A percentile compares a stretch with the other conserved stretches of the same genome.
Evolutionary conservation across 2,329 filamentous ascomycete species (phyloP).

Genomic region (Exophiala mesophila): DNA sequence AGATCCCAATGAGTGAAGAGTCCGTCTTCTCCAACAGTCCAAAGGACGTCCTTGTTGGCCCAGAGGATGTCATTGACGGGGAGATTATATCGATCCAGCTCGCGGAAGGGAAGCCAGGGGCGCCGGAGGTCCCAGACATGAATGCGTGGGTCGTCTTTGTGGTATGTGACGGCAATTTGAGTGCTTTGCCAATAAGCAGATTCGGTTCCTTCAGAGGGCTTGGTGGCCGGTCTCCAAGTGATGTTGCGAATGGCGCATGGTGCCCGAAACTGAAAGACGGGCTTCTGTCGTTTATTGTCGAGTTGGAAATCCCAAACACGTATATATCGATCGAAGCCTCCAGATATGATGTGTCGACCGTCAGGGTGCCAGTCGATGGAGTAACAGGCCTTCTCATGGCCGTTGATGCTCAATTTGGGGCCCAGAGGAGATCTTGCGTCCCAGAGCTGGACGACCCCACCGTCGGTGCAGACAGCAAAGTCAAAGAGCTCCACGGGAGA

Average conservation of each 20-base stretch:
- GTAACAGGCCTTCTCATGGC: slow-evolving; percentile 57
- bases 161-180: slow-evolving; percentile 59
- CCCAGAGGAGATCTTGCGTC: slow-evolving; percentile 55
- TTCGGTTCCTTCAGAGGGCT: slow-evolving; percentile 48
- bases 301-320: slow-evolving; percentile 61
- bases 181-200: slow-evolving; percentile 55
- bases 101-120: slow-evolving; percentile 57
- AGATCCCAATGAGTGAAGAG: slow-evolving; percentile 60
- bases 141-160: slow-evolving; percentile 55
- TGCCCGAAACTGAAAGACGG: slow-evolving; percentile 53
- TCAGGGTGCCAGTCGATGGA: slow-evolving; percentile 65
- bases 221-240: slow-evolving; percentile 58
- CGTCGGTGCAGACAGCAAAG: slow-evolving; percentile 62
- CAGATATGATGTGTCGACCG: slow-evolving; percentile 59
- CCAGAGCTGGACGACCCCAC: slow-evolving; percentile 60
- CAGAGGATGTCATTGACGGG: slow-evolving; percentile 57
- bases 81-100: slow-evolving; percentile 52
- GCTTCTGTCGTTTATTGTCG: slow-evolving; percentile 55
- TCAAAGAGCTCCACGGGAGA: slow-evolving; percentile 53
- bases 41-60: slow-evolving; percentile 60
- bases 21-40: slow-evolving; percentile 59
- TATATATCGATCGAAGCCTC: slow-evolving; percentile 57
- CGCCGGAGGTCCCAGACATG: slow-evolving; percentile 63
- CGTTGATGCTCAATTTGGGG: slow-evolving; percentile 56
- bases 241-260: slow-evolving; percentile 59